Evolutionary conservation across 2,329 filamentous ascomycete species (phyloP), one percentile per base, ranked within the genome.

Genomic region (Aspergillus intermedius): DNA sequence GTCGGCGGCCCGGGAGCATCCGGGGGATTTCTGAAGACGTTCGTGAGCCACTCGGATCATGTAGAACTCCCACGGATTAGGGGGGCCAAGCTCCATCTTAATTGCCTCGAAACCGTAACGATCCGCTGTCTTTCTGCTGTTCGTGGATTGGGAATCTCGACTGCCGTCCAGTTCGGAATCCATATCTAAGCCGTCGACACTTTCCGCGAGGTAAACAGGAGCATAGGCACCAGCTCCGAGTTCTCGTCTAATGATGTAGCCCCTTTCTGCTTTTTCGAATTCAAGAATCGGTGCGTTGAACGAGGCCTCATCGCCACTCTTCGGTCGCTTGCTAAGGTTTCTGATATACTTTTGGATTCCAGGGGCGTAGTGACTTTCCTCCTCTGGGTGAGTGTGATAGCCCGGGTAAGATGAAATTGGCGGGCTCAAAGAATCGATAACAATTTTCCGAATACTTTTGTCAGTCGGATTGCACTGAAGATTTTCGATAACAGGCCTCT

Each of bases 221-320:
- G 91, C 93, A 69, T 94, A 98, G 1, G 93, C 93, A 7, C 93
- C 93, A 23, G 90, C 88, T 1, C 93, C 93, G 10, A 98, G 81
- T 65, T 97, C 90, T 44, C 85, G 82, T 62, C 86, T 88, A 49
- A 97, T 71, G 1, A 81, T 85, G 67, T 96, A 98, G 39, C 78
- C 79, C 35, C 83, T 76, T 19, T 78, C 72, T 2, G 80, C 77
- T 35, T 81, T 81, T 0, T 81, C 76, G 51, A 96, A 87, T 39
- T 81, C 74, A 19, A 97, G 76, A 3, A 79, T 74, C 0, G 88
- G 82, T 0, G 82, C 78, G 40, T 80, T 73, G 1, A 77, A 70
- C 2, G 82, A 67, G 22, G 81, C 80, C 57, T 89, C 87, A 39
- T 83, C 75, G 45, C 64, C 68, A 21, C 62, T 64, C 56, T 74